Base-by-base conservation (phyloP, 2,329 filamentous ascomycete species). In the Aspergillus glaucus region DNA sequence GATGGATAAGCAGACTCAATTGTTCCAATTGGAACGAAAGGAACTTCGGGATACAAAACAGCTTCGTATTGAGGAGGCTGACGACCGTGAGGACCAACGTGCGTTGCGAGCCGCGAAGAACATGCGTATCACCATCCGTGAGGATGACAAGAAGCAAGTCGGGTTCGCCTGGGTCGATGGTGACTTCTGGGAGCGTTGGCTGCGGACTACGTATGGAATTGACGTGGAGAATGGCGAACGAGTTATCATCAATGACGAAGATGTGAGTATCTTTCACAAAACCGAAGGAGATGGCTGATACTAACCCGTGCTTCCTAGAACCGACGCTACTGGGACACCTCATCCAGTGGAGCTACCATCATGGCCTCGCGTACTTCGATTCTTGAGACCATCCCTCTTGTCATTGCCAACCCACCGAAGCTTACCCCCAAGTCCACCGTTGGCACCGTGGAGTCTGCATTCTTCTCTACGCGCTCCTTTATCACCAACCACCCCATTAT, bases 111-210 rank as follows among this genome's bases (percentile, higher is more conserved):
- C 86, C 40, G 94, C 93, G 32, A 98, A 98, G 77, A 85, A 82
- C 55, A 95, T 95, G 63, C 84, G 85, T 28, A 91, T 98, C 65
- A 88, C 90, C 59, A 94, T 96, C 82, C 86, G 92, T 59, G 86
- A 87, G 64, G 81, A 88, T 46, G 84, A 90, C 63, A 85, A 86
- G 59, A 95, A 92, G 68, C 87, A 95, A 65, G 90, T 97, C 39
- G 82, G 83, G 7, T 98, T 98, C 69, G 93, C 93, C 10, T 98
- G 93, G 93, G 89, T 97, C 10, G 93, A 98, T 65, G 90, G 91
- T 45, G 81, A 88, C 6, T 97, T 97, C 69, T 98, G 93, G 93
- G 91, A 97, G 70, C 82, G 92, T 53, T 98, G 93, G 93, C 82
- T 98, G 55, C 81, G 86, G 57, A 91, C 86, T n/a, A 96, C 92